Conservation (phyloP, 139 green algal genomes). For the Coelastrella sp. region DNA sequence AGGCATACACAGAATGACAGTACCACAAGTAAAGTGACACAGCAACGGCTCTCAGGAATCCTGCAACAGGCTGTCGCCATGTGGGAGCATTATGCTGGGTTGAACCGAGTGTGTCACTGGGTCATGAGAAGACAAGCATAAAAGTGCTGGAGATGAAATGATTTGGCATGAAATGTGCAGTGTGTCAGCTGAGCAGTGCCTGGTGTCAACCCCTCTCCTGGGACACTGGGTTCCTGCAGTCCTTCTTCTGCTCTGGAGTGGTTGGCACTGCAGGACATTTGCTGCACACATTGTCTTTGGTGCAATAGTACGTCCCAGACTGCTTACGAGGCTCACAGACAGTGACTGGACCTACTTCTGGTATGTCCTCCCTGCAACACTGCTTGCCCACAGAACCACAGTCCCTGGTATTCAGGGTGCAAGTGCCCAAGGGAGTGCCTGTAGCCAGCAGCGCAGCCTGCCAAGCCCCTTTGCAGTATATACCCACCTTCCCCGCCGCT, state of each 20-base stretch:
- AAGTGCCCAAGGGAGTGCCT: not conserved
- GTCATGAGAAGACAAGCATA: not conserved
- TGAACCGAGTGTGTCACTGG: not conserved
- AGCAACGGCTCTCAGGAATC: too few species aligned
- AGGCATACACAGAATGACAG: too few species aligned
- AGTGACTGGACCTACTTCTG: not conserved
- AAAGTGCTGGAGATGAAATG: not conserved
- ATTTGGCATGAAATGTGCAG: too few species aligned
- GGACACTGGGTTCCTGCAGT: not conserved
- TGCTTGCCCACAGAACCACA: slow-evolving; percentile 36
- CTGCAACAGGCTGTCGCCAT: too few species aligned
- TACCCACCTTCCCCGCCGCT: slow-evolving; percentile 19
- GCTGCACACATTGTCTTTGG: slow-evolving; percentile 6
- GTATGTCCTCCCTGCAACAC: slow-evolving; percentile 37
- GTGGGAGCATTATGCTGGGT: too few species aligned
- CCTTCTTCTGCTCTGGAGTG: slow-evolving; percentile 17
- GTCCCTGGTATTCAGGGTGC: slow-evolving; percentile 27
- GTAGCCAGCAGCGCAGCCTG: slow-evolving; percentile 10
- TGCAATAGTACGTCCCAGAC: slow-evolving; percentile 28
- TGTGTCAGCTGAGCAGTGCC: not conserved
- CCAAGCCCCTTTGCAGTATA: slow-evolving; percentile 43
- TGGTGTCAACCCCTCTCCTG: not conserved
- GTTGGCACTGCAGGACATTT: slow-evolving; percentile 1
- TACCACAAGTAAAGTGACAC: too few species aligned
- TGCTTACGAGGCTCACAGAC: not conserved